Base-by-base conservation (phyloP, 352 stramenopile species). In the Phytophthora meadii region DNA sequence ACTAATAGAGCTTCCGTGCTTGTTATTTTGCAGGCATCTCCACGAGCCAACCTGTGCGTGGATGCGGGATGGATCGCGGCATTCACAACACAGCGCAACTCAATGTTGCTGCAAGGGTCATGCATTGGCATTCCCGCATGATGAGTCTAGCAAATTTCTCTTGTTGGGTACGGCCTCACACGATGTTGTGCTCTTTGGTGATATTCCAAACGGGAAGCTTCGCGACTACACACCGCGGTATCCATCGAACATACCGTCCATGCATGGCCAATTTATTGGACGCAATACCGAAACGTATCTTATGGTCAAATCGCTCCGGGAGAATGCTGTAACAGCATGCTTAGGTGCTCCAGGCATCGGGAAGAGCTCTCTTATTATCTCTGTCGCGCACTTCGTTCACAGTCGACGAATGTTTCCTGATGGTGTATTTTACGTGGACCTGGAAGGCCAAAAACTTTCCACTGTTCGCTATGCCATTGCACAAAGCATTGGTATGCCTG, bases 141-240 rank as follows among this genome's bases (percentile, higher is more conserved):
- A 94, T 50, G 86, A 94, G 50, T 93, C 84, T 15, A 92, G 82
- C 70, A 94, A 94, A 39, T 94, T 94, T 48, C 27, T 94, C 12
- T 54, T 94, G 5, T 54, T 93, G 3, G 83, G 81, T 24, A 44
- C 46, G n/a, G 61, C 67, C 30, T 61, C 71, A 11, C 86, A 94
- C 48, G 82, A 92, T 47, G 77, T 94, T 24, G 75, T 89, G 25
- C 63, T 94, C 10, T 94, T 94, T 56, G 81, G 75, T 7, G 74
- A 89, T 41, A 77, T 94, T 15, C 75, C 77, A 2, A 79, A 82
- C 46, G 86, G 86, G 2, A 70, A 81, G 4, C 72, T 88, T 8
- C 53, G 74, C 1, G 84, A 94, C 54, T 81, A 90, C 45, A 93
- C 84, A 1, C 86, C 82, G 7, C 71, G 75, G n/a, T 91, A 77